Conservation (phyloP, 108 stramenopile species). For the Nitzschia palea region DNA sequence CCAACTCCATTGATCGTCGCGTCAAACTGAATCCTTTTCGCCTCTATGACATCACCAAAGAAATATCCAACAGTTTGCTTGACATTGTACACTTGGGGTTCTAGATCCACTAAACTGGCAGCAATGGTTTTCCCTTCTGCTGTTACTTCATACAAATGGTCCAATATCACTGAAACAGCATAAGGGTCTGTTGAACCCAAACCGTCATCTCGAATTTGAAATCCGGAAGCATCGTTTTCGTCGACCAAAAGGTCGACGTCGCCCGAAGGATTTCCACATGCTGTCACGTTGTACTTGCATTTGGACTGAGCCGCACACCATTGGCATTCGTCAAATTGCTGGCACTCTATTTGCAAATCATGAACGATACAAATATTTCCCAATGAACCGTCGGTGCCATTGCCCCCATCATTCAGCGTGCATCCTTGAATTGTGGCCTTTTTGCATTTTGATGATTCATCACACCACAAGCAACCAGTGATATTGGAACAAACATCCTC, state of each 20-base stretch:
- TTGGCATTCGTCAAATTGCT: constrained; percentile 8
- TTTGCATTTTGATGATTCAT: background rate
- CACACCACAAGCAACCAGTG: constrained; percentile 20
- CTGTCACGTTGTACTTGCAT: constrained; percentile 1
- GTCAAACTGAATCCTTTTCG: constrained; percentile 19
- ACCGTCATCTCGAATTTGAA: constrained; percentile 7
- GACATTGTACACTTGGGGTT: constrained; percentile 9
- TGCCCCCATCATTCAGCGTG: background rate
- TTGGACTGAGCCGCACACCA: constrained; percentile 10
- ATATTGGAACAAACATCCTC: background rate
- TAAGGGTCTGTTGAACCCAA: constrained; percentile 20
- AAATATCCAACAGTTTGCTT: constrained; percentile 6
- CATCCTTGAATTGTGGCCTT: constrained; percentile 12
- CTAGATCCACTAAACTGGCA: constrained; percentile 18
- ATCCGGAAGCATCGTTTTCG: background rate
- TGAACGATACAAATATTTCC: background rate
- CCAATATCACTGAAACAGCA: constrained; percentile 3
- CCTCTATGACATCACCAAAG: constrained; percentile 13
- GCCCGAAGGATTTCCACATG: constrained; percentile 2
- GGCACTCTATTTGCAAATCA: constrained; percentile 1
- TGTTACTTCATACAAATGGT: constrained; percentile 19
- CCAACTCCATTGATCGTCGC: constrained; percentile 18
- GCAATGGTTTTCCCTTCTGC: constrained; percentile 10
- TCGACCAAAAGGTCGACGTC: background rate
- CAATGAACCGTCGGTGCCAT: background rate